A percentile compares a stretch with the other conserved stretches of the same genome.
phyloP scores from a whole-genome alignment of 2,329 filamentous ascomycete species.

The Trichoderma atroviride region DNA sequence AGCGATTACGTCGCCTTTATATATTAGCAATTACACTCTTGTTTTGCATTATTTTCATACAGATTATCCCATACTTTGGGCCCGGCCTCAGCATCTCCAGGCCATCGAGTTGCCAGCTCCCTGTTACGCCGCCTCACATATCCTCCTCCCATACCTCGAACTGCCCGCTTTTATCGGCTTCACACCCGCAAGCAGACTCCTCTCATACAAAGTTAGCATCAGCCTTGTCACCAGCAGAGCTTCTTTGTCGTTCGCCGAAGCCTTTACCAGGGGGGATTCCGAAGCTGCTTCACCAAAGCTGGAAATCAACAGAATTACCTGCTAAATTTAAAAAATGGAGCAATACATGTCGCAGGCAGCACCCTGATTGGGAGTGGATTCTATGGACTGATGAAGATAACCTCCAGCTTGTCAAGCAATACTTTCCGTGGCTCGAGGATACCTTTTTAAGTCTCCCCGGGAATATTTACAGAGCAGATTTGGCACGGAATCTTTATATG shows the following conservation, averaged over 20 bases:
- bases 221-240: background rate
- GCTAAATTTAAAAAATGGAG: slow-evolving; percentile 39
- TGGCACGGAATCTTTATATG: slow-evolving; percentile 41
- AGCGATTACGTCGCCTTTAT: background rate
- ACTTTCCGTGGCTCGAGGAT: slow-evolving; percentile 39
- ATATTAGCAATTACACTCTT: background rate
- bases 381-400: slow-evolving; percentile 44
- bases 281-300: slow-evolving; percentile 41
- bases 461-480: slow-evolving; percentile 39
- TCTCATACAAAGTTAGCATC: background rate
- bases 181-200: background rate
- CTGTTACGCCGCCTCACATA: background rate
- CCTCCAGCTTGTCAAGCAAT: slow-evolving; percentile 37
- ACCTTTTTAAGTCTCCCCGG: slow-evolving; percentile 37
- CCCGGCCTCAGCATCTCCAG: background rate
- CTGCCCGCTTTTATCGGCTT: background rate
- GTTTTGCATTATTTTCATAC: background rate
- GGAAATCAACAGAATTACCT: slow-evolving; percentile 33
- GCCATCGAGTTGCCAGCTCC: background rate
- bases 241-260: background rate
- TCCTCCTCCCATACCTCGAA: background rate
- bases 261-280: slow-evolving; percentile 36
- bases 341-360: slow-evolving; percentile 35
- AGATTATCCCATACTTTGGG: background rate
- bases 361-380: slow-evolving; percentile 42